Base-by-base conservation (phyloP, 805 yeast species). In the Blastobotrys peoriensis region DNA sequence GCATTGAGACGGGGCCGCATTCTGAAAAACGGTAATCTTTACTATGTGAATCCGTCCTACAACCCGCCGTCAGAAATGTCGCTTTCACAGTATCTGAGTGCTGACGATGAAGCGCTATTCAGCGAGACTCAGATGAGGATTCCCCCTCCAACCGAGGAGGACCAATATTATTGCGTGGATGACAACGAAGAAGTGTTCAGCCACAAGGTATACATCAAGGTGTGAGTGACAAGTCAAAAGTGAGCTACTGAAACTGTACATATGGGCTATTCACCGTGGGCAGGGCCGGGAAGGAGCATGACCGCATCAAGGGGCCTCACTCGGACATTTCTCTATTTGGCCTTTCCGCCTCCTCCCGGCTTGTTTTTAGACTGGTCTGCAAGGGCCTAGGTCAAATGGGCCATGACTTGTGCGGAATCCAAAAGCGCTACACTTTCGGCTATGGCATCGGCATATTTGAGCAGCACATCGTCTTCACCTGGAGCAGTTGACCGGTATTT, bases 101-200 rank as follows among this genome's bases (percentile, higher is more conserved):
- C 61, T 3, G 65, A 60, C 45, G 68, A 65, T 43, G 58, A 60
- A 22, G 65, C 63, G 23, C 56, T 64, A 59, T 64, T 65, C 47
- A 50, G 52, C 25, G 59, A 53, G 28, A 53, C 54, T 19, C 55
- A 58, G 20, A 58, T 64, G 57, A 59, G 66, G 39, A 52, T 65
- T 15, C 65, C 69, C 13, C 61, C 65, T 15, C 59, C 60, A 5
- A 49, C 60, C 2, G 60, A 53, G 16, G 60, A 52, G 16, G 66
- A 62, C 36, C 53, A 54, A n/a, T 53, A 48, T 27, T 56, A 50
- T 43, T 40, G 60, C 49, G 47, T 61, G 3, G 66, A 64, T 38
- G 66, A 66, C 38, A 55, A 63, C 48, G 63, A 62, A 9, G 56
- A 50, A n/a, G 65, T 56, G 3, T 67, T 66, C 52, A 59, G 65